Evolutionary conservation across 345 rosid genomes (phyloP), one percentile per base, ranked within the genome.

Genomic region (Luvunga scandens): DNA sequence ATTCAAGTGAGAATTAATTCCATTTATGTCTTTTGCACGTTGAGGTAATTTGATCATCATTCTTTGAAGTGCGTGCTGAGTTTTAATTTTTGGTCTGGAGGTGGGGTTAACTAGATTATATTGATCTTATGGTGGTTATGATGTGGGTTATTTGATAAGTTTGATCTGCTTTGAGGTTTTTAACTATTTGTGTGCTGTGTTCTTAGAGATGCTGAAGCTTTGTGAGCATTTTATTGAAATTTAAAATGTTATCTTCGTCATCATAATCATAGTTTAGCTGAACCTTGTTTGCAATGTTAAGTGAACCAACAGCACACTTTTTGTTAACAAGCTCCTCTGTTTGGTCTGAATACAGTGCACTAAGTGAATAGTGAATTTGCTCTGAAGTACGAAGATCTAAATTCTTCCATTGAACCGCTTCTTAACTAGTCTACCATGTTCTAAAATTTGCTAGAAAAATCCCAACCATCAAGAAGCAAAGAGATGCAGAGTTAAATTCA

Each of bases 31-130:
- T 30, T n/a, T 36, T 80, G 66, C 60, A 36, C 27, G 4, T 73
- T 22, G 66, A 78, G 63, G 68, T 24, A 55, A 66, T 50, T 66
- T 9, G 14, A 42, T 68, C 59, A 77, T 81, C 64, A 64, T 68
- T 72, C 1, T 76, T n/a, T 38, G 68, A 36, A 24, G 33, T 60
- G 36, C 18, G 9, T 22, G 19, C 42, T 31, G 8, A 7, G 9
- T 33, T 24, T 57, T 59, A 3, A 10, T 7, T 61, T 48, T 69
- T 39, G 57, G 59, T 1, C 7, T 12, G 62, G 38, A n/a, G 28
- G 55, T 53, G 61, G 61, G 4, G 24, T 70, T 57, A 30, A 24
- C n/a, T 72, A 42, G 24, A 14, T 39, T 66, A 60, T 60, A 6
- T 39, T 38, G 55, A 57, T 7, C 34, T 59, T 60, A 14, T 38